Base-by-base conservation (phyloP, 768 basidiomycete species). In the Ephemerocybe angulata region DNA sequence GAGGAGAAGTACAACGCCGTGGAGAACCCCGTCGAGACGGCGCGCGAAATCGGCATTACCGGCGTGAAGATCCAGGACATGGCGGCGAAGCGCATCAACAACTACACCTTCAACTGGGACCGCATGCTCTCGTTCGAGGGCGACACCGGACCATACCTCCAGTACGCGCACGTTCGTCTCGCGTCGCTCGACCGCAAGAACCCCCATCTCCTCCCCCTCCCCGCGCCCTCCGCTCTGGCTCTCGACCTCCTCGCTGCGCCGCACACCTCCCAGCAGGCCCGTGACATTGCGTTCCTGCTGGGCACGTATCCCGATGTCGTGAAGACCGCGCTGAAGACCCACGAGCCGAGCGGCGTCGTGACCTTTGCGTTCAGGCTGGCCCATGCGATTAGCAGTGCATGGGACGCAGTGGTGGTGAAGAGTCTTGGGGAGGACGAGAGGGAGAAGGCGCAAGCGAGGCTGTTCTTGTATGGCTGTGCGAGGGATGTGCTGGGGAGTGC, bases 51-150 rank as follows among this genome's bases (percentile, higher is more conserved):
- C 46, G 97, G 95, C 19, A 93, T 97, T 63, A 89, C 93, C 0
- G 93, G 93, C 2, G 88, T 99, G 61, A 98, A 98, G 76, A 94
- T 99, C 56, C 97, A 99, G 71, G 94, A 97, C 67, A 94, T 96
- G 93, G 81, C 88, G 40, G 93, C 92, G 13, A 96, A 93, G 69
- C 78, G 93, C 57, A 89, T 97, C 67, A 95, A 94, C 72, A 93
- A 97, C 74, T 98, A 98, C 74, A 87, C 81, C 1, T 99, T 97
- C 74, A 90, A 93, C 70, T 91, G 91, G 87, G 83, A 88, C 54
- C 83, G 93, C 37, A 94, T 96, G 90, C 80, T 87, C 43, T 93
- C 91, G 29, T 96, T 96, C 68, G 92, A 96, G 70, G 94, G 94
- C 33, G 94, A 97, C 70, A 94, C 93, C 0, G 92, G 91, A 1